Conservation (phyloP, 176 grass and related monocot species). For the Coix lacrymajobi region DNA sequence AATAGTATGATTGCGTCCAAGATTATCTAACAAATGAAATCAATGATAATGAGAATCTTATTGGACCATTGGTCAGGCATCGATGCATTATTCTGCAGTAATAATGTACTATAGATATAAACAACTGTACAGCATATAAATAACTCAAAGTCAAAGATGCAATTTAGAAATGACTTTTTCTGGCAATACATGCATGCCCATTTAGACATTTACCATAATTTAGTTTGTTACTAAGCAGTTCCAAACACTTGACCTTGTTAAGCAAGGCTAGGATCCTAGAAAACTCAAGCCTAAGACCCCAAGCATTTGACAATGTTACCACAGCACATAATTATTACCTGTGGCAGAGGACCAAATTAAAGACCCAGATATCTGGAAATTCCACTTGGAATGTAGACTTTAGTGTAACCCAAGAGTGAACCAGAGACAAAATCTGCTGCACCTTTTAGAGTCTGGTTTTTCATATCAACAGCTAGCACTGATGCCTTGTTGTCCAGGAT, state of each 20-base stretch:
- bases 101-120: too few species aligned
- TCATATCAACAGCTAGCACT: conserved; percentile 11
- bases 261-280: neutral
- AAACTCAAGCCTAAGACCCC: neutral
- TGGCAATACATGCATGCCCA: too few species aligned
- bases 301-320: neutral
- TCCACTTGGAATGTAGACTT: neutral
- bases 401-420: neutral
- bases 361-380: conserved; percentile 1
- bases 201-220: too few species aligned
- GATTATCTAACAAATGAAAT: too few species aligned
- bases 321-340: neutral
- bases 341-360: neutral
- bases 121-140: too few species aligned
- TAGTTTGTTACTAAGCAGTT: too few species aligned
- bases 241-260: neutral
- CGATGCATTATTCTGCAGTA: too few species aligned
- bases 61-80: too few species aligned
- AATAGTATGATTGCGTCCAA: too few species aligned
- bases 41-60: too few species aligned
- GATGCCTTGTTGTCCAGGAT: neutral
- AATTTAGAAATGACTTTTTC: too few species aligned
- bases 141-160: too few species aligned
- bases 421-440: neutral
- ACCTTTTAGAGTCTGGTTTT: neutral